Evolutionary conservation across 108 stramenopile genomes (phyloP).

Genomic region (Pseudonitzschia multistriata): DNA sequence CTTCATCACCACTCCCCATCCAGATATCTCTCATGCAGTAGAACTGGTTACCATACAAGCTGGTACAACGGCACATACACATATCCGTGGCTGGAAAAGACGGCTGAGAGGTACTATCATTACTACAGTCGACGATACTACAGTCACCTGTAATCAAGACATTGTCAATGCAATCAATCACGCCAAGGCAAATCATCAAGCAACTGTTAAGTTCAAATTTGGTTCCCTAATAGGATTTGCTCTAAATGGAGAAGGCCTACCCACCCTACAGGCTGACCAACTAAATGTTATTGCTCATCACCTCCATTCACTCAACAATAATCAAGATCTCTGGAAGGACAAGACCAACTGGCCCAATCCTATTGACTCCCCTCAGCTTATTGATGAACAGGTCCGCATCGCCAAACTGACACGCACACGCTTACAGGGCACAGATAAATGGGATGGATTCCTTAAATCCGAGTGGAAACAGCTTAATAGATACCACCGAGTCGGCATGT

Average conservation of each 20-base stretch:
- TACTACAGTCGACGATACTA: not conserved
- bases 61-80: not conserved
- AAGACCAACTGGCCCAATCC: not conserved
- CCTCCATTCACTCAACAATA: not conserved
- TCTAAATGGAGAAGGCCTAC: constrained; percentile 11
- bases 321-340: not conserved
- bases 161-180: not conserved
- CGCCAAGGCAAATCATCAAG: not conserved
- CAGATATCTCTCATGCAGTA: not conserved
- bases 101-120: constrained; percentile 9
- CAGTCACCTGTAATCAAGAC: not conserved
- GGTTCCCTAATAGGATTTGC: not conserved
- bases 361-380: not conserved
- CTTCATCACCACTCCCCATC: not conserved
- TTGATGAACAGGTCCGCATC: not conserved
- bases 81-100: constrained; percentile 3
- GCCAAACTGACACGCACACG: not conserved
- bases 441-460: too few relatives aligned
- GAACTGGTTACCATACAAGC: not conserved
- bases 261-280: not conserved
- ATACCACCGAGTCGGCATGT: not conserved
- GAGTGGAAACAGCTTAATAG: too few relatives aligned
- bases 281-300: constrained; percentile 18
- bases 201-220: not conserved
- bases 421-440: not conserved